A percentile compares a stretch with the other conserved stretches of the same genome.
Conservation (phyloP, 495 filamentous ascomycete genomes). For the Aspergillus avenaceus region DNA sequence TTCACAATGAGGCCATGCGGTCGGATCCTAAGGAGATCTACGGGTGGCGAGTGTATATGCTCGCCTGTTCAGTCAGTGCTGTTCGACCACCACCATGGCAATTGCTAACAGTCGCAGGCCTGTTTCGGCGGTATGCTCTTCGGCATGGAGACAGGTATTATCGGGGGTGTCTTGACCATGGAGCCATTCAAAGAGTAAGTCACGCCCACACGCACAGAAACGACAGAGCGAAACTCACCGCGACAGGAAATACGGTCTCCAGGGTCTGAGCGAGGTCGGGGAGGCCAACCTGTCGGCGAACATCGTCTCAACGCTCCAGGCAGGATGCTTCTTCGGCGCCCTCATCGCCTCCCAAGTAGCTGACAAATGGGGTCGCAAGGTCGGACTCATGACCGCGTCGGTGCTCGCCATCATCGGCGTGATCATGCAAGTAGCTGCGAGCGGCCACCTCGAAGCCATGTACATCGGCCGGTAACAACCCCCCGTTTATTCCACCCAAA, state of each 20-base stretch:
- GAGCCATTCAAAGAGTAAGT: slow-evolving; percentile 53
- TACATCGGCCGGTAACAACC: slow-evolving; percentile 58
- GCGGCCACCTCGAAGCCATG: slow-evolving; percentile 47
- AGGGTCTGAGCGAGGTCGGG: slow-evolving; percentile 50
- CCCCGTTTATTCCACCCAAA: no score
- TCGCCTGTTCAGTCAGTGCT: slow-evolving; percentile 61
- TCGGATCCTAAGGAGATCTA: slow-evolving; percentile 72
- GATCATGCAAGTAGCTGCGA: slow-evolving; percentile 60
- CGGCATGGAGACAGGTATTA: slow-evolving; percentile 69
- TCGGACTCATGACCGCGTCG: slow-evolving; percentile 49
- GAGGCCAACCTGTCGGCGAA: slow-evolving; percentile 36
- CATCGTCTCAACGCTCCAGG: slow-evolving; percentile 63
- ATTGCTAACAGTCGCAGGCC: slow-evolving; percentile 34
- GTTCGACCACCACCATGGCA: not conserved
- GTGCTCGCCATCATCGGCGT: slow-evolving; percentile 47
- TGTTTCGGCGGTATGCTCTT: slow-evolving; percentile 75
- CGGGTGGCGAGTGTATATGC: slow-evolving; percentile 67
- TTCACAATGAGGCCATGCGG: slow-evolving; percentile 77
- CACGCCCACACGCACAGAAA: no score
- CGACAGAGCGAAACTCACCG: no score
- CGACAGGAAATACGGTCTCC: slow-evolving; percentile 45
- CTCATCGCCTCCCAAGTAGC: slow-evolving; percentile 53
- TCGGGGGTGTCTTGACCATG: slow-evolving; percentile 64
- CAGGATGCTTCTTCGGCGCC: slow-evolving; percentile 65
- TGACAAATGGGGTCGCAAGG: slow-evolving; percentile 53